A percentile compares a stretch with the other conserved stretches of the same genome.
phyloP scores from a whole-genome alignment of 768 basidiomycete genomes.

The Peribolospora kevripleyi region DNA sequence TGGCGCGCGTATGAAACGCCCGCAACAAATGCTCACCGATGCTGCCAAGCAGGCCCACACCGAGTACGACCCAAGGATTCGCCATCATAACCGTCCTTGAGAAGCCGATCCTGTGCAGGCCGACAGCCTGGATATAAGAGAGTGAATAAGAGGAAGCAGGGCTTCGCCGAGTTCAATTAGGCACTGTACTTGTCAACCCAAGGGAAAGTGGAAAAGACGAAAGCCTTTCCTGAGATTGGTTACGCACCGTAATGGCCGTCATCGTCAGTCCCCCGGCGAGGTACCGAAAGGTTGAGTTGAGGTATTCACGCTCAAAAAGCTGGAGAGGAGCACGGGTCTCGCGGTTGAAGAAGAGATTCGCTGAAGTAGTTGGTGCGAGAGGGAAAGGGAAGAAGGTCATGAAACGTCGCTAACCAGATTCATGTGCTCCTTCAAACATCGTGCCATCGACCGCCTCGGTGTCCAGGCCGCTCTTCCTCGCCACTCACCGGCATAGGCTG shows the following conservation, averaged over 20 bases:
- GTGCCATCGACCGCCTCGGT: too few species aligned
- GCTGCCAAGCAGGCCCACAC: conserved; percentile 36
- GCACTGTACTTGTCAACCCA: conserved; percentile 3
- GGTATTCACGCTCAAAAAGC: conserved; percentile 7
- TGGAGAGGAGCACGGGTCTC: conserved; percentile 8
- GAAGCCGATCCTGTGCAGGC: conserved; percentile 40
- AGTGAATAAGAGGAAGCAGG: conserved; percentile 1
- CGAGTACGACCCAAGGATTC: conserved; percentile 68
- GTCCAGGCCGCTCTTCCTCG: too few species aligned
- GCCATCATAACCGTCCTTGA: conserved; percentile 54
- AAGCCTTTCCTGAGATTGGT: conserved; percentile 19
- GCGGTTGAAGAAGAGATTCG: conserved; percentile 10
- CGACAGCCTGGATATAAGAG: background rate
- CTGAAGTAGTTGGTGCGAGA: too few species aligned
- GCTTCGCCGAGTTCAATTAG: conserved; percentile 7
- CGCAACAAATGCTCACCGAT: background rate
- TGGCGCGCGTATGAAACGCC: conserved; percentile 27
- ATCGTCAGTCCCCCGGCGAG: conserved; percentile 54
- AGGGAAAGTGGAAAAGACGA: background rate
- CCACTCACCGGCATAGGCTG: too few species aligned
- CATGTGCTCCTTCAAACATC: too few species aligned
- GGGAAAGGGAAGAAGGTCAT: too few species aligned
- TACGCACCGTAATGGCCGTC: conserved; percentile 46
- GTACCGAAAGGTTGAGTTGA: conserved; percentile 28
- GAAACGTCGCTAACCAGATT: too few species aligned